Evolutionary conservation across 768 basidiomycete species (phyloP).

Genomic region (Rhizopogon vesiculosus): DNA sequence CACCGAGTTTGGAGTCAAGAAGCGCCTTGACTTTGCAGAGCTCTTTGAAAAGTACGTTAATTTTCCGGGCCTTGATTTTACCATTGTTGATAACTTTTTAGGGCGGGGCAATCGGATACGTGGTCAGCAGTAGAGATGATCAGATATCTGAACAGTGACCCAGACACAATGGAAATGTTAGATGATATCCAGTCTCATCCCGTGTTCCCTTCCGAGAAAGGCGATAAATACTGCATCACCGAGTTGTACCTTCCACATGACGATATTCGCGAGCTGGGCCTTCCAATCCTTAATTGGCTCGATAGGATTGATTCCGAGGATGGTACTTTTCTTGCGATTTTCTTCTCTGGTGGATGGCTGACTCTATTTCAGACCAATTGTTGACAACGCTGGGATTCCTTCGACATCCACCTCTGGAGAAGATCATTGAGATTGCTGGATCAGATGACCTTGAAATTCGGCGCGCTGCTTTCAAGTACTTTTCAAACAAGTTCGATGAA

Average conservation of each 20-base stretch:
- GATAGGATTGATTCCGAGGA: not conserved
- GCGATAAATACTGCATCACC: conserved; percentile 15
- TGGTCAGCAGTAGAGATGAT: conserved; percentile 80
- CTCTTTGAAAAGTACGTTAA: conserved; percentile 67
- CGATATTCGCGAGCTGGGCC: conserved; percentile 55
- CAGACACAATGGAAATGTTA: conserved; percentile 38
- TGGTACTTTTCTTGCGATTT: not conserved
- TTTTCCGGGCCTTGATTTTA: not conserved
- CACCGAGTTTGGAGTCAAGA: conserved; percentile 64
- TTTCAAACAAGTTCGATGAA: conserved; percentile 60
- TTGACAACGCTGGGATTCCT: conserved; percentile 48
- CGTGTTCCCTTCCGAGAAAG: conserved; percentile 4
- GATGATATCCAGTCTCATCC: not conserved
- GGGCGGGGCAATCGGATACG: conserved; percentile 77
- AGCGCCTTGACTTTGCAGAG: conserved; percentile 81
- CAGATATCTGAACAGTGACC: conserved; percentile 63
- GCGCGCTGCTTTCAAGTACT: conserved; percentile 65
- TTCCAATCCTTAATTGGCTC: conserved; percentile 84
- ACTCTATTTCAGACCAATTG: conserved; percentile 36
- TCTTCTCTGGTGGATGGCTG: not conserved
- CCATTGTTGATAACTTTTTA: conserved; percentile 19
- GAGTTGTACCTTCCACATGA: conserved; percentile 81
- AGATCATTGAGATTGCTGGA: conserved; percentile 52
- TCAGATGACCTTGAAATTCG: conserved; percentile 42
- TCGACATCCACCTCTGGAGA: conserved; percentile 58